phyloP scores from a whole-genome alignment of 768 basidiomycete genomes.

The Scleroderma citrinum region DNA sequence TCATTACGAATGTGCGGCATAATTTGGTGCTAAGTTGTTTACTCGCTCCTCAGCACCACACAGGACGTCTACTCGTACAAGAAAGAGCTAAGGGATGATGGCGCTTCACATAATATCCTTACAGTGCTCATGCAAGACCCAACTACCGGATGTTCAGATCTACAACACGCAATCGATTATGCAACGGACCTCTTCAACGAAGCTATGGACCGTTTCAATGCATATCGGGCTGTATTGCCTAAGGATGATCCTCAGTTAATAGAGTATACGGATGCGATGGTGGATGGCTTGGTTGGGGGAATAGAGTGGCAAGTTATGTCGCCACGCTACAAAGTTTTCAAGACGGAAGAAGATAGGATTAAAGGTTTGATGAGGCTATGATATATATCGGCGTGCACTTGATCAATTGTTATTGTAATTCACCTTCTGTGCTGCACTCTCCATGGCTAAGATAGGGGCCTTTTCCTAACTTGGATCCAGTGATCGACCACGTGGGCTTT shows the following conservation, averaged over 20 bases:
- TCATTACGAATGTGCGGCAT: constrained; percentile 12
- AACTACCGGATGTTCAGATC: constrained; percentile 5
- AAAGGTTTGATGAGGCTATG: too few relatives aligned
- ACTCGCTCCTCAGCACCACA: too few relatives aligned
- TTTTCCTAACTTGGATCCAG: too few relatives aligned
- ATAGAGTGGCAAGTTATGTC: constrained; percentile 14
- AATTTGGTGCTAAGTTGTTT: too few relatives aligned
- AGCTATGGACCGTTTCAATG: constrained; percentile 8
- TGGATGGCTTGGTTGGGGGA: constrained; percentile 16
- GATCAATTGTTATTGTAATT: too few relatives aligned
- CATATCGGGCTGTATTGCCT: background rate
- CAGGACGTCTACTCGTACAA: constrained; percentile 23
- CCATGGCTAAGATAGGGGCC: too few relatives aligned
- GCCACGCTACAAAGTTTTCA: constrained; percentile 4
- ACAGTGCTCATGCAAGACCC: constrained; percentile 21
- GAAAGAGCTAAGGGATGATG: constrained; percentile 18
- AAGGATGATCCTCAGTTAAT: constrained; percentile 3
- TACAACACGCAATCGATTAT: constrained; percentile 18
- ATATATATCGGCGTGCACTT: too few relatives aligned
- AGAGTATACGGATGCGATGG: constrained; percentile 14
- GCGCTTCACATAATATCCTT: constrained; percentile 18
- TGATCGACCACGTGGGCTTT: too few relatives aligned
- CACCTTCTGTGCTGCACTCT: too few relatives aligned
- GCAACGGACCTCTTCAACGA: constrained; percentile 7
- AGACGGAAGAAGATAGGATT: background rate